These are phyloP conservation scores for Chytriomyces sp. DNA, from an alignment of 192 early-diverging fungal species.

Conservation along the genomic window DNA sequence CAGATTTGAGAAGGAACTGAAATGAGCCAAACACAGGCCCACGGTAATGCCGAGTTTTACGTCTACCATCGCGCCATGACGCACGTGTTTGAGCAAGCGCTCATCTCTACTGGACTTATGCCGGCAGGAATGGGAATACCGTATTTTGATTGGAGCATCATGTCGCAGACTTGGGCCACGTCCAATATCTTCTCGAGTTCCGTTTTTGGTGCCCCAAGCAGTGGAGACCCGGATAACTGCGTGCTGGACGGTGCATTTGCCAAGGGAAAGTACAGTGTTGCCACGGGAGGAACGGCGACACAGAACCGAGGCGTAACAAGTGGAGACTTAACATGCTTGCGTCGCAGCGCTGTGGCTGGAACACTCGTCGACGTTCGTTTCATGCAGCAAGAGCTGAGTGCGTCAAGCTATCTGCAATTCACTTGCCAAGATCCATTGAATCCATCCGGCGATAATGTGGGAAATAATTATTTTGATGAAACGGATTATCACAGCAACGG, in stretches of 20 bases:
- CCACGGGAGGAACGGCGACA: neutral
- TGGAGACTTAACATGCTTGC: conserved; percentile 6
- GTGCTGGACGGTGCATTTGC: neutral
- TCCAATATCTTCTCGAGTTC: conserved; percentile 1
- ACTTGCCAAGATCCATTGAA: neutral
- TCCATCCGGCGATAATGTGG: neutral
- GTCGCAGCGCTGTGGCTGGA: neutral
- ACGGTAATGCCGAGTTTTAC: conserved; percentile 6
- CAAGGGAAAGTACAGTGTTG: conserved; percentile 6
- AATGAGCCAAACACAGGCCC: neutral
- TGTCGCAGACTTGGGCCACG: conserved; percentile 10
- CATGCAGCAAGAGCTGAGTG: neutral
- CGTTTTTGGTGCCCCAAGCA: neutral
- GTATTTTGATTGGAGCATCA: no score
- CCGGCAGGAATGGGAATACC: no score
- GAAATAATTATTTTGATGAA: neutral
- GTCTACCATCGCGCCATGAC: conserved; percentile 7
- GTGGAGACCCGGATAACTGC: conserved; percentile 1
- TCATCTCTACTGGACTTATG: neutral
- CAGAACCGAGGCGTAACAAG: neutral
- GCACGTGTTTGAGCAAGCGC: neutral
- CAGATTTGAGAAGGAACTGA: neutral
- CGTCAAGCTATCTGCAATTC: neutral
- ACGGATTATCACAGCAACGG: neutral
- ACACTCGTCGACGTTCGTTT: neutral